These are phyloP conservation scores for Capronia epimyces DNA, from an alignment of 2,329 filamentous ascomycete species.

Conservation along the genomic window DNA sequence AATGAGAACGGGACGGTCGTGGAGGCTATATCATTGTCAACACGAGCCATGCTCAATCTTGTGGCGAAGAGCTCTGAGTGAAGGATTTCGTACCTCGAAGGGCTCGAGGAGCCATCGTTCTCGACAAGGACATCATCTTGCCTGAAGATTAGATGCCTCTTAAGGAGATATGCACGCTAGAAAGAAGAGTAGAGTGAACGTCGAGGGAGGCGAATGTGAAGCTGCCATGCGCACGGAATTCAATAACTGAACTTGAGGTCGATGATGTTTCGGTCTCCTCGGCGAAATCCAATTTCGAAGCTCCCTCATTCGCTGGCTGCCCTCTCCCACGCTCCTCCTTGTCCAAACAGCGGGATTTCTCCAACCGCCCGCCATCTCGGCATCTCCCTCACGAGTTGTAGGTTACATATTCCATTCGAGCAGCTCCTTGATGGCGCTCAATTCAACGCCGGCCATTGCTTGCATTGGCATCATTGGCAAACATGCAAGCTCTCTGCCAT, in stretches of 20 bases:
- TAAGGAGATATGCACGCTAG: constrained; percentile 28
- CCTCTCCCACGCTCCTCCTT: neutral
- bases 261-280: constrained; percentile 13
- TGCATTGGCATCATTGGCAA: constrained; percentile 92
- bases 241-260: constrained; percentile 6
- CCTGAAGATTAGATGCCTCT: constrained; percentile 18
- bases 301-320: constrained; percentile 17
- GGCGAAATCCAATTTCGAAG: constrained; percentile 13
- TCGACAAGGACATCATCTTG: constrained; percentile 48
- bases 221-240: neutral
- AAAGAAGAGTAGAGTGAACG: constrained; percentile 29
- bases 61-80: constrained; percentile 26
- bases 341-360: constrained; percentile 3
- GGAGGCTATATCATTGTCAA: constrained; percentile 26
- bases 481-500: constrained; percentile 56
- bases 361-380: neutral
- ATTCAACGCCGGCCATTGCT: constrained; percentile 66
- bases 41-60: neutral
- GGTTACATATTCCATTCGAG: neutral
- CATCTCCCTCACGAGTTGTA: no score
- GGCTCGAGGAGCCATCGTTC: constrained; percentile 50
- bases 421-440: constrained; percentile 20
- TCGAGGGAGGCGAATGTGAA: constrained; percentile 7
- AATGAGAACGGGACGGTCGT: constrained; percentile 30
- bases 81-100: constrained; percentile 45